Conservation (phyloP, 306 rosid genomes). For the Neltuma alba region DNA sequence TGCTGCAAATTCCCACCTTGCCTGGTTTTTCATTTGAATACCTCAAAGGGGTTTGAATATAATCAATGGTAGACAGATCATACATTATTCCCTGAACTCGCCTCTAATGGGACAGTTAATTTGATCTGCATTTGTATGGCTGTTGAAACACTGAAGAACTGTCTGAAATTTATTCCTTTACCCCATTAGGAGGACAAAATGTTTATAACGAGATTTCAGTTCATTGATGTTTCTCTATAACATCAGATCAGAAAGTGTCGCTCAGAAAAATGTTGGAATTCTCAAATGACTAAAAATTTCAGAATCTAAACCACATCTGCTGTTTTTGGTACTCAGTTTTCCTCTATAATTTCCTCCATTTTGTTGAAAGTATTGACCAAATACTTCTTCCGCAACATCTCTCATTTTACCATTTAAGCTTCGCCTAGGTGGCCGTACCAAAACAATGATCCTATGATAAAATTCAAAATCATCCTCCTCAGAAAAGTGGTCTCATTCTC, state of each 20-base stretch:
- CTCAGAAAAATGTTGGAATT: neutral
- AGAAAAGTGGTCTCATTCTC: slow-evolving; percentile 20
- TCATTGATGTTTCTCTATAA: neutral
- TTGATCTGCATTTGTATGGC: neutral
- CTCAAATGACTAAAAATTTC: neutral
- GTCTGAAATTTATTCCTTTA: neutral
- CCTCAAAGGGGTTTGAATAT: too few relatives aligned
- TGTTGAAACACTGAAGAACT: neutral
- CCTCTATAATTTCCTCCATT: neutral
- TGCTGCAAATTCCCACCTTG: neutral
- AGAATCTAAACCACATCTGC: neutral
- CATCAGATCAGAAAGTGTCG: neutral
- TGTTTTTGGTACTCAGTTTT: neutral
- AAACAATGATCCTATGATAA: neutral
- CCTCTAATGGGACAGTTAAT: neutral
- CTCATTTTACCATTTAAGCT: neutral
- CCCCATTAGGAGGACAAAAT: neutral
- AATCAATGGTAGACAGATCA: neutral
- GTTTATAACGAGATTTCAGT: neutral
- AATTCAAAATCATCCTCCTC: neutral
- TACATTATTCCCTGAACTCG: neutral
- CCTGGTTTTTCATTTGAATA: too few relatives aligned
- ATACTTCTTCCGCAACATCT: neutral
- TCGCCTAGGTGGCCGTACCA: neutral
- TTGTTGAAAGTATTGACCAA: neutral